phyloP scores from a whole-genome alignment of 2,329 filamentous ascomycete genomes.

The Colletotrichum sp. region DNA sequence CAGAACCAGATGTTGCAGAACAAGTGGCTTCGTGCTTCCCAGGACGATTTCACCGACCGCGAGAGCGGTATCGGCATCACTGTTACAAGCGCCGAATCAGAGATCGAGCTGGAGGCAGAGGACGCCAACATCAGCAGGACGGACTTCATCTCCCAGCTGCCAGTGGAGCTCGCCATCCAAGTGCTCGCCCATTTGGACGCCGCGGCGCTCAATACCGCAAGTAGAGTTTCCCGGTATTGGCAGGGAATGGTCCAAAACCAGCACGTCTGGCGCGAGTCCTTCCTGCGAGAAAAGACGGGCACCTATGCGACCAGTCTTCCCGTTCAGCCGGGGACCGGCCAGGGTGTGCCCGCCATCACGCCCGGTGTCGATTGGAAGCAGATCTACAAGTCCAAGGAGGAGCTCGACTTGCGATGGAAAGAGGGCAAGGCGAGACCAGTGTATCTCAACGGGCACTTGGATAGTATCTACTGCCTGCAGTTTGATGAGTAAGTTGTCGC shows the following conservation, averaged over 20 bases:
- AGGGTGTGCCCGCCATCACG: slow-evolving; percentile 59
- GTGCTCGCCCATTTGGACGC: slow-evolving; percentile 63
- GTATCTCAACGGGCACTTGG: slow-evolving; percentile 90
- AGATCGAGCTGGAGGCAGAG: slow-evolving; percentile 39
- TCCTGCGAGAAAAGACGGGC: slow-evolving; percentile 63
- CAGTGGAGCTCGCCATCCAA: slow-evolving; percentile 64
- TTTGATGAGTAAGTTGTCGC: slow-evolving; percentile 81
- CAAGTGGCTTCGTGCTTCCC: slow-evolving; percentile 45
- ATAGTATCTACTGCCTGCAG: slow-evolving; percentile 97
- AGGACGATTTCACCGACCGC: slow-evolving; percentile 57
- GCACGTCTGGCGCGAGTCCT: slow-evolving; percentile 69
- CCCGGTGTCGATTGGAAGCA: slow-evolving; percentile 83
- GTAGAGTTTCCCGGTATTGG: slow-evolving; percentile 59
- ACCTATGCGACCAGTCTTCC: slow-evolving; percentile 64
- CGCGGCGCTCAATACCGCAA: slow-evolving; percentile 51
- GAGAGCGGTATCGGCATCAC: slow-evolving; percentile 71
- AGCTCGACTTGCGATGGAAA: slow-evolving; percentile 82
- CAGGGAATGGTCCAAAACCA: slow-evolving; percentile 51
- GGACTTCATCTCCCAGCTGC: slow-evolving; percentile 63
- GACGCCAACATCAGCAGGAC: slow-evolving; percentile 54
- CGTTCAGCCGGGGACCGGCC: slow-evolving; percentile 57
- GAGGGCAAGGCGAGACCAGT: slow-evolving; percentile 79
- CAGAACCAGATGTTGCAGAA: slow-evolving; percentile 53
- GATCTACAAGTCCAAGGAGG: slow-evolving; percentile 79
- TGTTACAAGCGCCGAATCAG: slow-evolving; percentile 48